Base-by-base conservation (phyloP, 257 asterid species). In the Nemophila menziesii region DNA sequence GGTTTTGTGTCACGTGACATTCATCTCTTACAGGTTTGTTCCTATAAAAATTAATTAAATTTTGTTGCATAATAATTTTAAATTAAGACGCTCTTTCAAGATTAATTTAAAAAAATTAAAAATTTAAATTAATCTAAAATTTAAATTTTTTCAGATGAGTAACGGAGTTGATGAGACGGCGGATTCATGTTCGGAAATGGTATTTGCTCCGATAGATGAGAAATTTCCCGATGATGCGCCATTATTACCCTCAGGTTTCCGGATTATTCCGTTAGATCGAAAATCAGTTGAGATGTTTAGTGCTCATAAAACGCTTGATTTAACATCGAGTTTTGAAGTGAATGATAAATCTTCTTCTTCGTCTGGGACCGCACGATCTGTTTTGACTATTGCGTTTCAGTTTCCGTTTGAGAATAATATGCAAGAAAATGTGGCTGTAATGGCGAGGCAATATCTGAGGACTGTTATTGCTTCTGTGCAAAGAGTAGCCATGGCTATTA, bases 161-260 rank as follows among this genome's bases (percentile, higher is more conserved):
- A 79, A 77, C 4, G 99, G 99, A 43, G 65, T 80, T 51, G 99
- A 90, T 46, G 99, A 90, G 68, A 69, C 74, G 56, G 82, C 94
- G 0, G 95, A 96, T 19, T 87, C 96, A 39, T 85, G 93, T 70
- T 82, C 96, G 0, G 94, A 90, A 72, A 94, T 90, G 3, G 73
- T 90, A 48, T 90, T 85, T 64, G 99, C 99, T 42, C 93, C 96
- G 43, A 86, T 86, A 2, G 95, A 90, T 50, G 99, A 90, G 54
- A 81, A 79, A 92, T 90, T 86, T 57, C 95, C 94, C 0, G 99
- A 90, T 14, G 95, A 90, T 43, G 94, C 92, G 5, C 89, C 79
- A 2, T 47, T 90, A 48, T 68, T 90, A 12, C 99, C 99, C 16
- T 90, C 99, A 4, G 99, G 99, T 56, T 90, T 90, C 45, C 96